These are phyloP conservation scores for Barnettozyma siamensis DNA, from an alignment of 805 yeast genomes.

Conservation along the genomic window DNA sequence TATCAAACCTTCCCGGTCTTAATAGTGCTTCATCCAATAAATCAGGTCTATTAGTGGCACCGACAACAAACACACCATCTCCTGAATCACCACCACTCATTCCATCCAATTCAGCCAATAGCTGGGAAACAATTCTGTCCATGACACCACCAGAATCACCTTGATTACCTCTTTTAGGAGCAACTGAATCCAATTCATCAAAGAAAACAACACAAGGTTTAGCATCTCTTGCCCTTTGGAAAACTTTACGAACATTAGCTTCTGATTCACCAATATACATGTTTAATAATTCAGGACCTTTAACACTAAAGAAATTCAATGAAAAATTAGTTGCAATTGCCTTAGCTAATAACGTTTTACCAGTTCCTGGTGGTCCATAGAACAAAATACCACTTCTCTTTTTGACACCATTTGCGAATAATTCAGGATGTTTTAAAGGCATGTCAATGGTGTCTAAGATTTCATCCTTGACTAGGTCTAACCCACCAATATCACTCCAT, in stretches of 20 bases:
- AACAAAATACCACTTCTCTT: conserved; percentile 91
- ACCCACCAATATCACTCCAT: conserved; percentile 98
- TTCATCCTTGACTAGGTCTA: conserved; percentile 84
- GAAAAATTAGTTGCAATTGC: conserved; percentile 97
- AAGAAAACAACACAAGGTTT: conserved; percentile 96
- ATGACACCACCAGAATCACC: conserved; percentile 99
- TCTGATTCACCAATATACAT: conserved; percentile 99
- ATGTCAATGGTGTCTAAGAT: conserved; percentile 92
- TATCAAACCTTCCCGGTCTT: conserved; percentile 94
- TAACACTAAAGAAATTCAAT: conserved; percentile 89
- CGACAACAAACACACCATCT: conserved; percentile 94
- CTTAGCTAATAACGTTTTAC: conserved; percentile 91
- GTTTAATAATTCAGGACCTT: conserved; percentile 93
- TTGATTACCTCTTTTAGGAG: conserved; percentile 97
- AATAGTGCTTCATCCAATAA: conserved; percentile 87
- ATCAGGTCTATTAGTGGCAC: conserved; percentile 98
- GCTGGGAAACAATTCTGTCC: conserved; percentile 96
- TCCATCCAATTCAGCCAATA: conserved; percentile 92
- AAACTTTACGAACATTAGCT: conserved; percentile 91
- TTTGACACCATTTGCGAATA: conserved; percentile 83
- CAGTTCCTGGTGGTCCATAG: conserved; percentile 99
- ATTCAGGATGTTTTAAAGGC: conserved; percentile 90
- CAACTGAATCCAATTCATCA: conserved; percentile 96
- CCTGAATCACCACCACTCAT: conserved; percentile 76
- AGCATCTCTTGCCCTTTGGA: conserved; percentile 93